phyloP scores from a whole-genome alignment of 2,329 filamentous ascomycete species.

The Aspergillus sp. region DNA sequence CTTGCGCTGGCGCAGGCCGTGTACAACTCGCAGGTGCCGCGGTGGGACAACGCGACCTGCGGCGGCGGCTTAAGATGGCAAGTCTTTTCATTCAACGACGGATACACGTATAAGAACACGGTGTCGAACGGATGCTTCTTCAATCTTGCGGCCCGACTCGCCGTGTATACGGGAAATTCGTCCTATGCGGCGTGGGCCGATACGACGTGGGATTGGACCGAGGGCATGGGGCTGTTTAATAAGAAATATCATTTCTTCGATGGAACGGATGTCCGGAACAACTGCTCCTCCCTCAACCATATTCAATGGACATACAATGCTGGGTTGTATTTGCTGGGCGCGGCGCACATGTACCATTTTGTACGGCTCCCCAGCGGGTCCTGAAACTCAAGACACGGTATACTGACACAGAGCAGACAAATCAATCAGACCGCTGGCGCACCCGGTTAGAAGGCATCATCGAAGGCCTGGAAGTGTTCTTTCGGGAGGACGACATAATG shows the following conservation, averaged over 20 bases:
- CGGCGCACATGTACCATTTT: constrained; percentile 58
- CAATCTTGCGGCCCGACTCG: constrained; percentile 30
- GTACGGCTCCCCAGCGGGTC: constrained; percentile 29
- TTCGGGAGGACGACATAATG: constrained; percentile 25
- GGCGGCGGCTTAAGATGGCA: constrained; percentile 62
- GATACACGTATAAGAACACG: constrained; percentile 34
- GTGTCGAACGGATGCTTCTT: constrained; percentile 36
- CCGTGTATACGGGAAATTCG: constrained; percentile 30
- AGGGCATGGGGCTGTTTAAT: constrained; percentile 50
- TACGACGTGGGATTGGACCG: constrained; percentile 62
- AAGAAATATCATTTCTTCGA: constrained; percentile 21
- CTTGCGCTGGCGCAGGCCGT: constrained; percentile 75
- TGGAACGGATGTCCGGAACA: constrained; percentile 37
- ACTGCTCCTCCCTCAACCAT: constrained; percentile 53
- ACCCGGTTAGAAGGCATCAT: constrained; percentile 54
- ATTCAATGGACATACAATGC: constrained; percentile 60
- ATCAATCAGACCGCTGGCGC: constrained; percentile 46
- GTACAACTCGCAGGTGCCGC: constrained; percentile 71
- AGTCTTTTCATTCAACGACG: constrained; percentile 32
- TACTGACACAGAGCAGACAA: constrained; percentile 31
- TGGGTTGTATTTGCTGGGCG: constrained; percentile 55
- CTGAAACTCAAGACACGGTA: background rate
- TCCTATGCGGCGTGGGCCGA: constrained; percentile 62
- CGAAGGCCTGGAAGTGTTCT: constrained; percentile 44
- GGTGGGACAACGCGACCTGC: constrained; percentile 69